A percentile compares a stretch with the other conserved stretches of the same genome.
Conservation (phyloP, 768 basidiomycete species). For the Psilocybe tampanensis region DNA sequence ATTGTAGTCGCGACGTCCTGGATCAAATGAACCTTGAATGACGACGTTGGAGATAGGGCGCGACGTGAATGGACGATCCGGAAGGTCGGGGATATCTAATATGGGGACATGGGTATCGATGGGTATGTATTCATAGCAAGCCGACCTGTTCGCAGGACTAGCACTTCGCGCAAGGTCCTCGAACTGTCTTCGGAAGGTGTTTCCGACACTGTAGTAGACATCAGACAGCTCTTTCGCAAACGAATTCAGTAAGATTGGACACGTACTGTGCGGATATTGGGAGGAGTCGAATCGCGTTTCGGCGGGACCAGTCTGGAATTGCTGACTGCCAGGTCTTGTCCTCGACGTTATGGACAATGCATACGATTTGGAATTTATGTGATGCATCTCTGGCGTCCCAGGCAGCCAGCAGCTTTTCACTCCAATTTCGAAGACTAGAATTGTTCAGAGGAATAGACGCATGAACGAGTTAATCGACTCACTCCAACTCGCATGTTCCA, state of each 20-base stretch:
- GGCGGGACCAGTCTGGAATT: slow-evolving; percentile 9
- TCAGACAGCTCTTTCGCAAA: too few relatives aligned
- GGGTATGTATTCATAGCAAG: slow-evolving; percentile 10
- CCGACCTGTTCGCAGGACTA: neutral
- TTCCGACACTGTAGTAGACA: neutral
- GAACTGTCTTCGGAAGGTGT: slow-evolving; percentile 1
- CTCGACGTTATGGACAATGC: slow-evolving; percentile 5
- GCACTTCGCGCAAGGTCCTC: slow-evolving; percentile 2
- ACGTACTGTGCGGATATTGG: slow-evolving; percentile 10
- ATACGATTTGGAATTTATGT: slow-evolving; percentile 9
- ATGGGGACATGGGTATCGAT: slow-evolving; percentile 10
- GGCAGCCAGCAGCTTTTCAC: neutral
- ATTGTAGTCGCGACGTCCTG: slow-evolving; percentile 4
- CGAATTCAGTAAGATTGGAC: neutral
- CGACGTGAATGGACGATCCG: neutral
- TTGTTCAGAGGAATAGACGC: neutral
- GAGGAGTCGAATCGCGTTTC: slow-evolving; percentile 7
- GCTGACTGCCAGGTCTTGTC: slow-evolving; percentile 1
- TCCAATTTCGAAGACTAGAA: slow-evolving; percentile 1
- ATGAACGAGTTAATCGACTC: neutral
- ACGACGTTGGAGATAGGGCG: slow-evolving; percentile 10
- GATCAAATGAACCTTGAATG: slow-evolving; percentile 8
- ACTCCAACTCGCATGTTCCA: slow-evolving; percentile 11
- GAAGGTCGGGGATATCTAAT: slow-evolving; percentile 1
- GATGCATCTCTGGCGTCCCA: slow-evolving; percentile 6